Conservation (phyloP, 495 filamentous ascomycete genomes). For the Hyphodiscus hymeniophilus region DNA sequence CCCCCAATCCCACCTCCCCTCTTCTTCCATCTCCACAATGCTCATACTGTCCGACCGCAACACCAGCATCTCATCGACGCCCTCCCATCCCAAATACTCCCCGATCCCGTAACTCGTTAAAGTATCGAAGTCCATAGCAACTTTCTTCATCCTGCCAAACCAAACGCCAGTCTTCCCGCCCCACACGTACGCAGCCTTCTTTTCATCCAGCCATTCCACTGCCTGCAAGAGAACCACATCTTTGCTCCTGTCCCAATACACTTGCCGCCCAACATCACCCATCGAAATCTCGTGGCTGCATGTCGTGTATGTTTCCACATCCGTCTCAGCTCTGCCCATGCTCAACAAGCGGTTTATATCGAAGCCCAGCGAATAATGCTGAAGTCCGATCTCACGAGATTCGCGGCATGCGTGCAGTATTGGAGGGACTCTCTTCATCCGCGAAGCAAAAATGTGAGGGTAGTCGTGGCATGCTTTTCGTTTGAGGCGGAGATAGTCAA, state of each 20-base stretch:
- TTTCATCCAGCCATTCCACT: neutral
- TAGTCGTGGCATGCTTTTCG: conserved; percentile 3
- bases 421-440: neutral
- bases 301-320: conserved; percentile 3
- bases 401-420: neutral
- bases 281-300: neutral
- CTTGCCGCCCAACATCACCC: neutral
- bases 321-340: neutral
- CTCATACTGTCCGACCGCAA: too few species aligned
- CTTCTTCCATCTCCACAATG: too few species aligned
- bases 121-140: neutral
- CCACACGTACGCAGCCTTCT: neutral
- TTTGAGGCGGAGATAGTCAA: conserved; percentile 1
- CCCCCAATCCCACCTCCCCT: too few species aligned
- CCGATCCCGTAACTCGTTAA: neutral
- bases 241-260: conserved; percentile 1
- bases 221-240: neutral
- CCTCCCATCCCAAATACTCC: neutral
- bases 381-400: neutral
- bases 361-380: neutral
- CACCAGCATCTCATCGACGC: neutral
- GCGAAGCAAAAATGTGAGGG: neutral
- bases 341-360: neutral
- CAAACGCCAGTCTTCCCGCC: neutral
- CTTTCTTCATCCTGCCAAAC: neutral